A percentile compares a stretch with the other conserved stretches of the same genome.
These are phyloP conservation scores for Ailanthus altissimus DNA, from an alignment of 345 rosid genomes.

Conservation along the genomic window DNA sequence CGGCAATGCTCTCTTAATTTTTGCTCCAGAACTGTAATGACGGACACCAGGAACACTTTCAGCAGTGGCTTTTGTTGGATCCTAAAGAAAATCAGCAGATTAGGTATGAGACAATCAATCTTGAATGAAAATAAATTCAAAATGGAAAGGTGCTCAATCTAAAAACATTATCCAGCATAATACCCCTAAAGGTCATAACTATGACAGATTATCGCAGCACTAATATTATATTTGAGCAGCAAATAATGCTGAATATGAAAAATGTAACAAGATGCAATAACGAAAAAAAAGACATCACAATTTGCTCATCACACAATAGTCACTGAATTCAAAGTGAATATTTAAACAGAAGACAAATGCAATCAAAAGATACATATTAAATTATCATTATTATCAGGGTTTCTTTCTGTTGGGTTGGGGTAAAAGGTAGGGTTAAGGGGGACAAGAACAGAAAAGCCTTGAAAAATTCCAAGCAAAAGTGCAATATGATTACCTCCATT, in stretches of 20 bases:
- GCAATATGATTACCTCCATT: constrained; percentile 64
- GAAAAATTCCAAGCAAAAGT: not conserved
- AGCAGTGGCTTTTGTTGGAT: constrained; percentile 40
- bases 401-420: not conserved
- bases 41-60: constrained; percentile 50
- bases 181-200: not conserved
- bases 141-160: not conserved
- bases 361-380: not conserved
- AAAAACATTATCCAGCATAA: constrained; percentile 8
- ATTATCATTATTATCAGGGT: not conserved
- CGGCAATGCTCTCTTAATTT: constrained; percentile 73
- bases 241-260: not conserved
- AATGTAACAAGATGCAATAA: not conserved
- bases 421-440: not conserved
- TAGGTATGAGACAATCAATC: not conserved
- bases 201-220: not conserved
- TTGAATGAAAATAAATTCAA: constrained; percentile 10
- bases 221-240: not conserved
- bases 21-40: constrained; percentile 79
- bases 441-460: constrained; percentile 6
- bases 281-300: constrained; percentile 1
- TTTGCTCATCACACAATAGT: not conserved
- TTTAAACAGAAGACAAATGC: not conserved
- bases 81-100: constrained; percentile 38
- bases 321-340: not conserved